These are phyloP conservation scores for Sarocladiaceae sp. DNA, from an alignment of 2,329 filamentous ascomycete genomes.

Conservation along the genomic window DNA sequence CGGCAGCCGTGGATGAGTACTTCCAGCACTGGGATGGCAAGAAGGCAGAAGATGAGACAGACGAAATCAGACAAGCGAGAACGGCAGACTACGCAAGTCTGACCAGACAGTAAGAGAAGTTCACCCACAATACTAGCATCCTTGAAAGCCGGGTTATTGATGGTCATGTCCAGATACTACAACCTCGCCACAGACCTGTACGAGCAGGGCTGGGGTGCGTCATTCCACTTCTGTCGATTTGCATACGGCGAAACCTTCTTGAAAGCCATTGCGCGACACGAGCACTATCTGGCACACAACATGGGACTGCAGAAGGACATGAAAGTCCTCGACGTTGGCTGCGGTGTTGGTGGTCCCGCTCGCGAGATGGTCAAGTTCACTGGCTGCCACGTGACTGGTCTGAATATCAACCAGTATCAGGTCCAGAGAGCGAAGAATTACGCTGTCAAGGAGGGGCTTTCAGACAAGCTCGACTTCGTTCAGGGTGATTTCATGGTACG, in stretches of 20 bases:
- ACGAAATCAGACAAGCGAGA: conserved; percentile 61
- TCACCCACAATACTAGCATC: too few species aligned
- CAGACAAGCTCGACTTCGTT: conserved; percentile 71
- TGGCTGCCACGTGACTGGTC: conserved; percentile 75
- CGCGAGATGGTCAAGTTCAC: conserved; percentile 92
- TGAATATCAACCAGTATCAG: conserved; percentile 99
- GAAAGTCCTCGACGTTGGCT: conserved; percentile 91
- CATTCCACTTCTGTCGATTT: conserved; percentile 95
- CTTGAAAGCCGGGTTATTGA: too few species aligned
- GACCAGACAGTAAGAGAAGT: conserved; percentile 79
- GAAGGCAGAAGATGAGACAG: conserved; percentile 67
- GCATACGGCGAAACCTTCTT: conserved; percentile 77
- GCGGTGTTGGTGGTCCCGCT: conserved; percentile 90
- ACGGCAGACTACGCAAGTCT: conserved; percentile 82
- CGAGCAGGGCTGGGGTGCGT: conserved; percentile 90
- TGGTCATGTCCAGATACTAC: conserved; percentile 63
- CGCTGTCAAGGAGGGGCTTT: conserved; percentile 72
- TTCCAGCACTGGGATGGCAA: conserved; percentile 93
- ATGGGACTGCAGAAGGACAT: conserved; percentile 77
- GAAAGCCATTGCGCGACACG: conserved; percentile 87
- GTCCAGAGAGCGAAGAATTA: conserved; percentile 82
- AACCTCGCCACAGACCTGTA: conserved; percentile 89
- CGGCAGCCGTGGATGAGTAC: conserved; percentile 60
- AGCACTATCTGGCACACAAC: conserved; percentile 87
- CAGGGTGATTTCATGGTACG: conserved; percentile 90